Conservation (phyloP, 768 basidiomycete genomes). For the Exidia glandulosa region DNA sequence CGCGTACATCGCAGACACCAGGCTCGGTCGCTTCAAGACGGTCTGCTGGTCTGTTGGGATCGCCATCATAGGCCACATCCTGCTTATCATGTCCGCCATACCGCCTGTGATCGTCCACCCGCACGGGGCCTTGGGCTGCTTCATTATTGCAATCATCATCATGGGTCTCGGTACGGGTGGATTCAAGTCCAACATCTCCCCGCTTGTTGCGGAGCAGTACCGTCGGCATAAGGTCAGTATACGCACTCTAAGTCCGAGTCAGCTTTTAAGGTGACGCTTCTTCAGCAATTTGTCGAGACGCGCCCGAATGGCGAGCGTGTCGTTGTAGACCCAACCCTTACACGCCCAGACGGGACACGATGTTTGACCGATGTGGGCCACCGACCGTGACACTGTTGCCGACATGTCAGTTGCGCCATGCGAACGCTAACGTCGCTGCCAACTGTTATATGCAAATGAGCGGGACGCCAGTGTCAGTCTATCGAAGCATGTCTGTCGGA, state of each 20-base stretch:
- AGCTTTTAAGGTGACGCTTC: neutral
- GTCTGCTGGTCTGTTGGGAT: slow-evolving; percentile 50
- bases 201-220: slow-evolving; percentile 71
- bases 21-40: slow-evolving; percentile 67
- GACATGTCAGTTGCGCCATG: no score
- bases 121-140: slow-evolving; percentile 30
- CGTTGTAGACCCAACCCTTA: slow-evolving; percentile 62
- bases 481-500: no score
- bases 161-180: slow-evolving; percentile 34
- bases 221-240: slow-evolving; percentile 30
- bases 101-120: slow-evolving; percentile 31
- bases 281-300: slow-evolving; percentile 31
- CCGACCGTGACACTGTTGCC: no score
- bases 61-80: slow-evolving; percentile 42
- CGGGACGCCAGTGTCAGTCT: no score
- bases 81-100: slow-evolving; percentile 34
- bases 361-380: no score
- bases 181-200: slow-evolving; percentile 58
- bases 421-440: no score
- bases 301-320: slow-evolving; percentile 53
- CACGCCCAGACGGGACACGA: no score
- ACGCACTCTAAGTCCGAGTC: neutral
- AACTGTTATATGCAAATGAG: no score
- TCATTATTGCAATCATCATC: slow-evolving; percentile 36
- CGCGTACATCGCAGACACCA: slow-evolving; percentile 63